phyloP scores from a whole-genome alignment of 2,329 filamentous ascomycete genomes.

The Ophiostoma ulmi region DNA sequence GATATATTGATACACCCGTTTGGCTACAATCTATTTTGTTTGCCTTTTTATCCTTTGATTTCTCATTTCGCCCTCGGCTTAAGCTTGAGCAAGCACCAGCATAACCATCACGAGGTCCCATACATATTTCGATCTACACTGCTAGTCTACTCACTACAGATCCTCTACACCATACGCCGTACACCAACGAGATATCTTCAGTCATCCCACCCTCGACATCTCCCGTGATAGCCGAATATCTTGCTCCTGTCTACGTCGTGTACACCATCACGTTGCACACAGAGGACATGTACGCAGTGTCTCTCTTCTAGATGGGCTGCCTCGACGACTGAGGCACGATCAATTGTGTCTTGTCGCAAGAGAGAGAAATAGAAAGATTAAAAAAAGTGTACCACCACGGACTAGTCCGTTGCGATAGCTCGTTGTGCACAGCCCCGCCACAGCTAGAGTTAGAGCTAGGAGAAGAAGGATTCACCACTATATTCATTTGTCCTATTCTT shows the following conservation, averaged over 20 bases:
- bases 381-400: neutral
- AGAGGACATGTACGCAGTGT: constrained; percentile 6
- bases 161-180: neutral
- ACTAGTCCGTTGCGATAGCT: constrained; percentile 5
- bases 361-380: neutral
- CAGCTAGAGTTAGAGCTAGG: neutral
- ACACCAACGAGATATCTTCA: neutral
- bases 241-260: neutral
- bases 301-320: neutral
- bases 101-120: neutral
- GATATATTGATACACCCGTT: neutral
- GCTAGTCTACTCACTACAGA: neutral
- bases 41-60: neutral
- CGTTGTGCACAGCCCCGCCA: neutral
- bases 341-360: neutral
- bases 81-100: neutral
- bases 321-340: neutral
- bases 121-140: neutral
- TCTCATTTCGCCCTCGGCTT: neutral
- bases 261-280: neutral
- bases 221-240: neutral
- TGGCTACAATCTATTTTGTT: neutral
- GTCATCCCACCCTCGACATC: neutral
- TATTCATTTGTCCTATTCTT: neutral
- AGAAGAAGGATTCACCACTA: neutral